Base-by-base conservation (phyloP, 106 monocot genomes). In the Cymbidium sinense region DNA sequence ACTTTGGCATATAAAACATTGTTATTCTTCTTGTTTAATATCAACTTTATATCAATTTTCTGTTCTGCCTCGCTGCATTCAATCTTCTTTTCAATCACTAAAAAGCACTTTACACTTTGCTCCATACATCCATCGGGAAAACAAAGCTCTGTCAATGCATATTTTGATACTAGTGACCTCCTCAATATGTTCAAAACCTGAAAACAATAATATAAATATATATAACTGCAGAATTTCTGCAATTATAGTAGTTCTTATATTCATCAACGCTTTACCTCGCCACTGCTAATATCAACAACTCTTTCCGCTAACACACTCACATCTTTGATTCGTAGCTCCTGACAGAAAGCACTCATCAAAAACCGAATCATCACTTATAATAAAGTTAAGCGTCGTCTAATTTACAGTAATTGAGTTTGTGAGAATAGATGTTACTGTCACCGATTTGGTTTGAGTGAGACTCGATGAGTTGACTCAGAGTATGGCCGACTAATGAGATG, bases 341-440 rank as follows among this genome's bases (percentile, higher is more conserved):
- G 30, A 15, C 27, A 8, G 11, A 70, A 39, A 25, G 31, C 8
- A 20, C 8, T 47, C 1, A 11, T 7, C 18, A 43, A 74, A 77
- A 36, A 54, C 78, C 2, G 79, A 35, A 86, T 86, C 43, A 65
- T 86, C 83, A 19, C 43, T 77, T 3, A 83, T 71, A 13, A 83
- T 50, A 36, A 41, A 79, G 6, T 50, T 50, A 2, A 19, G n/a
- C n/a, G n/a, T n/a, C n/a, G n/a, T n/a, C n/a, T n/a, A n/a, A n/a
- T n/a, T n/a, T n/a, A n/a, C n/a, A n/a, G n/a, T n/a, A n/a, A n/a
- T n/a, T n/a, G n/a, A n/a, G n/a, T n/a, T n/a, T n/a, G n/a, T n/a
- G n/a, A n/a, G n/a, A n/a, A n/a, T n/a, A n/a, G n/a, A n/a, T n/a
- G n/a, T n/a, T n/a, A n/a, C n/a, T n/a, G n/a, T n/a, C n/a, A n/a